Base-by-base conservation (phyloP, 2,329 filamentous ascomycete genomes). In the Aspergillus luchuensis region DNA sequence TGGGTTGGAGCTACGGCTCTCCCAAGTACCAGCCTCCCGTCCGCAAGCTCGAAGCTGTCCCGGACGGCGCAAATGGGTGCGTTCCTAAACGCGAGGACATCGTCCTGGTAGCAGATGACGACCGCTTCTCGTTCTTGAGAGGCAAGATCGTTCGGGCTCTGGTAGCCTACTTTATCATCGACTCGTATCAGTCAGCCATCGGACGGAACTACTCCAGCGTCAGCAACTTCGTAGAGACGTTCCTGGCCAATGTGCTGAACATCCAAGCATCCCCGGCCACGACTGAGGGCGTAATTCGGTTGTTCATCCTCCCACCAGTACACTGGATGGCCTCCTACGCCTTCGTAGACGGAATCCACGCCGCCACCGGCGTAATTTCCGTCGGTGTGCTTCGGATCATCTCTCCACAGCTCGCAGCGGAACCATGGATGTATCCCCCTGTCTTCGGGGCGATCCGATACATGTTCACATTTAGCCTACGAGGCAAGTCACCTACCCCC, bases 371-470 rank as follows among this genome's bases (percentile, higher is more conserved):
- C 17, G 33, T 64, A 4, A 25, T 64, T 23, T 55, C 38, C 3
- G 62, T 64, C 13, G 58, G 56, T 17, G 21, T 55, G 7, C 28
- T 64, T 11, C 38, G 56, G 19, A 10, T 55, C 11, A 11, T 63
- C 5, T 51, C 56, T 4, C 48, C 59, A 4, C 17, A 30, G 8
- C 39, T 58, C 17, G 54, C 61, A 2, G 57, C 19, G 8, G 64
- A 66, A 28, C 60, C 64, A 38, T 66, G 64, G 64, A 66, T 64
- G 64, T 64, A 66, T 56, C 64, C 64, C 3, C 48, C 57, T 21
- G 53, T 62, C 3, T 66, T 66, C 45, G 62, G 64, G 3, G 56
- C 64, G n/a, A 49, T 48, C 33, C 56, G 43, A 15, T 50, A 60
- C 41, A 23, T 66, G 5, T 53, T 66, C n/a, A 45, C 56, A 4